Evolutionary conservation across 306 rosid genomes (phyloP), one percentile per base, ranked within the genome.

Genomic region (Quercus wislizeni): DNA sequence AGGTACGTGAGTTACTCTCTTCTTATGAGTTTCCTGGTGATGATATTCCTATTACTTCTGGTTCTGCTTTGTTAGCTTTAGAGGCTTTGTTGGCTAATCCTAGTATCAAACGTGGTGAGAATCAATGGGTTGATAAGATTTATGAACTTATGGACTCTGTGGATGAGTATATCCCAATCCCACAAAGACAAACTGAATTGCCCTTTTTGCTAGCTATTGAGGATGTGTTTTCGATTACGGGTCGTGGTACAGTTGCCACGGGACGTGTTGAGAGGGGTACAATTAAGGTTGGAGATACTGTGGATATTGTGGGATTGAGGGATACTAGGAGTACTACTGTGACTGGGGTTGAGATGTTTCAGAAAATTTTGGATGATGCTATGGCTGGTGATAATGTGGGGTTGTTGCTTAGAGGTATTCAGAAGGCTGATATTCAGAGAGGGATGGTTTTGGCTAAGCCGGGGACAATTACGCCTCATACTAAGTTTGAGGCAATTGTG

Each of bases 401-500:
- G 13, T 74, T 92, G 90, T 79, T 92, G 87, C 92, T 92, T 79
- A 89, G 97, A 78, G 97, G 97, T 72, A 41, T 92, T 65, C 97
- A 92, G 87, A 92, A 92, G 88, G 77, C 27, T 76, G 96, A 92
- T 80, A 92, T 92, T 8, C 96, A 92, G 86, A 89, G 97, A 91
- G 97, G 97, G 83, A 92, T 92, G 97, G 97, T 92, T 69, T 81
- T 92, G 87, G 73, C 97, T 38, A 91, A 92, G 92, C 97, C 97
- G 0, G 97, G 96, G 23, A 76, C 86, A 10, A 92, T 92, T 70
- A 92, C 97, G 4, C 97, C 97, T 5, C 97, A 92, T 54, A 92
- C 97, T 14, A 92, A 92, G 92, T 92, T 91, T 69, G 21, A 74
- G 54, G 97, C 97, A 0, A 87, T 92, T 84, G 97, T 92, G n/a